Conservation (phyloP, 495 filamentous ascomycete genomes). For the Tricharina praecox region DNA sequence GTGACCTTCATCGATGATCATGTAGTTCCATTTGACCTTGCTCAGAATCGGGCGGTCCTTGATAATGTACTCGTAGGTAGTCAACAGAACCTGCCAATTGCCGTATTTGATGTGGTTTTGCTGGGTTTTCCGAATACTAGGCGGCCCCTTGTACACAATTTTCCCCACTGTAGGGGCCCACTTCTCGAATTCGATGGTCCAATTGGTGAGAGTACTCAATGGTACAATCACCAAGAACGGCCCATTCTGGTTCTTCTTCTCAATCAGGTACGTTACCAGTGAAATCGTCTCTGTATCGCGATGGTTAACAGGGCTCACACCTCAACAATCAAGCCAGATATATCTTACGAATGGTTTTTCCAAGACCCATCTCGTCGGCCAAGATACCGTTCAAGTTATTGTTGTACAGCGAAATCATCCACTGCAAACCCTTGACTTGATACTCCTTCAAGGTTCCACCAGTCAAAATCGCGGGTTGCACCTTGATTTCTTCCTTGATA, state of each 20-base stretch:
- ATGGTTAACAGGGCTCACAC: too few relatives aligned
- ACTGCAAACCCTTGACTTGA: slow-evolving; percentile 92
- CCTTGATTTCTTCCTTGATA: slow-evolving; percentile 73
- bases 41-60: slow-evolving; percentile 86
- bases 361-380: slow-evolving; percentile 98
- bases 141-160: slow-evolving; percentile 94
- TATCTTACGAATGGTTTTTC: slow-evolving; percentile 75
- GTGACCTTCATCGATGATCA: slow-evolving; percentile 99
- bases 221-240: slow-evolving; percentile 95
- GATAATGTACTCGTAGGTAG: slow-evolving; percentile 98
- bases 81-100: slow-evolving; percentile 86
- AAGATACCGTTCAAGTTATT: slow-evolving; percentile 98
- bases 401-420: slow-evolving; percentile 99
- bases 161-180: slow-evolving; percentile 78
- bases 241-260: slow-evolving; percentile 80
- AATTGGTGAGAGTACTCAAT: slow-evolving; percentile 85
- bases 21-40: slow-evolving; percentile 98
- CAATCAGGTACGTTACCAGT: slow-evolving; percentile 89
- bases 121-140: slow-evolving; percentile 71
- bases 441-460: slow-evolving; percentile 93
- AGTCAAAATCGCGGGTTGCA: slow-evolving; percentile 68
- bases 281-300: slow-evolving; percentile 97
- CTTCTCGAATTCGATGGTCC: slow-evolving; percentile 97
- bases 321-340: too few relatives aligned
- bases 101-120: slow-evolving; percentile 88